phyloP scores from a whole-genome alignment of 331 rosid species.

The Erythrophleum ivorense region DNA sequence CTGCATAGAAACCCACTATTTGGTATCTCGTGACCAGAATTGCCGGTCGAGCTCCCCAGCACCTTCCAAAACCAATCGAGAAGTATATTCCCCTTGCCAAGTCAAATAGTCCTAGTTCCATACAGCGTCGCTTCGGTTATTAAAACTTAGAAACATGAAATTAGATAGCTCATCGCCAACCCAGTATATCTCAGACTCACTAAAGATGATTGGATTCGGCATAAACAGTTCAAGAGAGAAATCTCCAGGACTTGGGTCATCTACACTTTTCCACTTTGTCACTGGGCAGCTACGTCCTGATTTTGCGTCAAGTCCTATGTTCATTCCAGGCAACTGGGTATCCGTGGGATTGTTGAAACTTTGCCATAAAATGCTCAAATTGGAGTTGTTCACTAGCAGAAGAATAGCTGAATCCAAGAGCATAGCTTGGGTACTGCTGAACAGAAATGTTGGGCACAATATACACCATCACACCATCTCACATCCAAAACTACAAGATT shows the following conservation, averaged over 20 bases:
- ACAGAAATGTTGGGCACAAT: background rate
- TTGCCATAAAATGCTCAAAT: constrained; percentile 47
- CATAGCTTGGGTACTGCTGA: constrained; percentile 4
- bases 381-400: constrained; percentile 28
- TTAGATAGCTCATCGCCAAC: background rate
- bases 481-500: constrained; percentile 36
- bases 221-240: background rate
- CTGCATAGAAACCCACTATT: background rate
- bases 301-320: constrained; percentile 7
- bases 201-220: background rate
- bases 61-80: constrained; percentile 15
- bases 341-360: constrained; percentile 33
- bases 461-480: background rate
- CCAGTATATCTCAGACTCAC: background rate
- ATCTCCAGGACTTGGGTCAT: constrained; percentile 47
- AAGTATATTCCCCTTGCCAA: constrained; percentile 32
- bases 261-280: constrained; percentile 40
- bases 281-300: background rate
- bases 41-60: constrained; percentile 24
- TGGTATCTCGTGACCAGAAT: constrained; percentile 3
- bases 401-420: constrained; percentile 60
- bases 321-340: constrained; percentile 49
- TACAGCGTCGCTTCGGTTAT: background rate
- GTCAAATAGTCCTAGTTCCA: background rate
- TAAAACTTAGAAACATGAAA: background rate